Evolutionary conservation across 2,329 filamentous ascomycete species (phyloP), one percentile per base, ranked within the genome.

Genomic region (Cadophora luteo-olivacea): DNA sequence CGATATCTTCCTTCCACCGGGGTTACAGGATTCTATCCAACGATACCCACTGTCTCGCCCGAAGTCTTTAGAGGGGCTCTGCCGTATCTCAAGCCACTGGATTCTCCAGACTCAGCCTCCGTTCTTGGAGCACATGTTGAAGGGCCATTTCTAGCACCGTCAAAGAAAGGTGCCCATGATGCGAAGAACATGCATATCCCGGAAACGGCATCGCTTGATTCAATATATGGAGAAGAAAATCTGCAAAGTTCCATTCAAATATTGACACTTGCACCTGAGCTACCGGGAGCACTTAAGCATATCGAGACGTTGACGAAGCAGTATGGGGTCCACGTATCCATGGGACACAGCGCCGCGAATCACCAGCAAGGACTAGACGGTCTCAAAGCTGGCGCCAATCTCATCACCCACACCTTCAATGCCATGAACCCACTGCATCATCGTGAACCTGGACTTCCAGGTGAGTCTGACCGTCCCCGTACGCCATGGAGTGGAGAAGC

Each of bases 61-160:
- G 78, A 82, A 6, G 80, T 84, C 33, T 86, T 85, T 68, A 70
- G 76, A 22, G 60, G 63, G 3, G 76, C 85, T 49, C 79, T 87
- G 4, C 84, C 85, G 0, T 80, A 78, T 25, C 78, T 86, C 3
- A 74, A 72, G 25, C 84, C 85, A 16, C 78, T 80, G 25, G 73
- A 79, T 12, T 81, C 83, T 61, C 68, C 78, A 11, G 71, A 75
- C 16, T 80, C 81, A 4, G 85, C 85, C n/a, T 80, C 82, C 22
- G 79, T 87, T 6, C 81, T 87, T 1, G 86, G 86, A 36, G 84
- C 84, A n/a, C 86, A 87, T 72, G 80, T 81, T 22, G 85, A 87
- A 80, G 86, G 85, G 1, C 85, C 86, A 8, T 87, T 85, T 72
- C 81, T 88, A 6, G 80, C 83, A 68, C 81, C 83, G 0, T 76